phyloP scores from a whole-genome alignment of 2,329 filamentous ascomycete species.

The Cercospora citrullina region DNA sequence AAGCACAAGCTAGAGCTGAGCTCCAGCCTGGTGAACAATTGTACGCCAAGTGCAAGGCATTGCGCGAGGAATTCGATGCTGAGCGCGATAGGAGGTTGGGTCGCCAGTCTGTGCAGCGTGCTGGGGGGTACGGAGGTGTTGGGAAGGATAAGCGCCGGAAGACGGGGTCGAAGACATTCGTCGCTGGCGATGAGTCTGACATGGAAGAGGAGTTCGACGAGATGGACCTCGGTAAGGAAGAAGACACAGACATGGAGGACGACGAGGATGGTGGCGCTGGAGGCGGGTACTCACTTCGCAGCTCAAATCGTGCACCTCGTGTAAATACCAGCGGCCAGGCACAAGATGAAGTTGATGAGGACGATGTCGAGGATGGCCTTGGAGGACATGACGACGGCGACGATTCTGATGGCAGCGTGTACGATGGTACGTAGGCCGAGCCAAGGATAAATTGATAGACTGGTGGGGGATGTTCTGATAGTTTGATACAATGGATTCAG shows the following conservation, averaged over 20 bases:
- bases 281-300: neutral
- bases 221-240: neutral
- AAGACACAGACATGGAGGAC: neutral
- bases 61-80: neutral
- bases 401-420: slow-evolving; percentile 4
- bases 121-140: neutral
- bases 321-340: neutral
- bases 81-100: neutral
- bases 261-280: neutral
- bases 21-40: neutral
- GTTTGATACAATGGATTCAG: neutral
- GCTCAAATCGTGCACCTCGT: neutral
- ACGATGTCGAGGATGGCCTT: neutral
- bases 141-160: neutral
- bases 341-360: neutral
- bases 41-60: neutral
- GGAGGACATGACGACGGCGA: neutral
- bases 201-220: neutral
- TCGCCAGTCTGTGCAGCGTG: neutral
- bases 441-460: neutral
- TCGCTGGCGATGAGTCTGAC: neutral
- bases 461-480: neutral
- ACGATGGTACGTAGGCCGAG: neutral
- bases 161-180: neutral
- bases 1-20: neutral